Base-by-base conservation (phyloP, 768 basidiomycete genomes). In the Lactifluus hygrophoroides region DNA sequence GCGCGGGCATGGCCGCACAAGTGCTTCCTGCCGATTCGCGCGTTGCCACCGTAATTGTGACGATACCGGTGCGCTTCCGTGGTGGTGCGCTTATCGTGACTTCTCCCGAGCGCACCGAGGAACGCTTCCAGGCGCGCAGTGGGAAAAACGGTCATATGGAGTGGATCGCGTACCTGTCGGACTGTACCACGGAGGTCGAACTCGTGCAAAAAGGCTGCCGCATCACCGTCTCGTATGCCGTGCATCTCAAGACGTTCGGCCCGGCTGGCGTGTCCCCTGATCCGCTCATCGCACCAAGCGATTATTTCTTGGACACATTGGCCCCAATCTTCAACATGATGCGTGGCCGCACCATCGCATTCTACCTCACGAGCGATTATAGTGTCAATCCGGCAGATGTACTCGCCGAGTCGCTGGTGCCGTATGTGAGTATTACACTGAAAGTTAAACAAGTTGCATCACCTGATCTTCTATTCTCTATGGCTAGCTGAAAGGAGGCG, bases 161-260 rank as follows among this genome's bases (percentile, higher is more conserved):
- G 60, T 91, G 89, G 89, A 77, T 82, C 0, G 88, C 86, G 19
- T 85, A 86, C 72, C 73, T 83, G 50, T 76, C 81, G 5, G 87
- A 89, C 62, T 88, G 86, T 70, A 83, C 88, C 19, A 82, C 84
- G 63, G 85, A 88, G 67, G 77, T 88, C 56, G 85, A 90, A 67
- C 72, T 77, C 2, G 81, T 92, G 52, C 78, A 81, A 64, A 80
- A 81, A 60, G 90, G 89, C 10, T 86, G 83, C 64, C 75, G 84
- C 50, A 72, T 90, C 64, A 79, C 80, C 35, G 74, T 90, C 54
- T 81, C 86, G 35, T 91, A 89, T 66, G 85, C 79, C 5, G 79
- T 91, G 23, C 84, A 82, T 62, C 72, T 88, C 62, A 83, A 78
- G 72, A 79, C 80, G 23, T 88, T 84, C 69, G 85, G 83, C 2